Conservation (phyloP, 495 filamentous ascomycete species). For the Mytilinidion resinicola region DNA sequence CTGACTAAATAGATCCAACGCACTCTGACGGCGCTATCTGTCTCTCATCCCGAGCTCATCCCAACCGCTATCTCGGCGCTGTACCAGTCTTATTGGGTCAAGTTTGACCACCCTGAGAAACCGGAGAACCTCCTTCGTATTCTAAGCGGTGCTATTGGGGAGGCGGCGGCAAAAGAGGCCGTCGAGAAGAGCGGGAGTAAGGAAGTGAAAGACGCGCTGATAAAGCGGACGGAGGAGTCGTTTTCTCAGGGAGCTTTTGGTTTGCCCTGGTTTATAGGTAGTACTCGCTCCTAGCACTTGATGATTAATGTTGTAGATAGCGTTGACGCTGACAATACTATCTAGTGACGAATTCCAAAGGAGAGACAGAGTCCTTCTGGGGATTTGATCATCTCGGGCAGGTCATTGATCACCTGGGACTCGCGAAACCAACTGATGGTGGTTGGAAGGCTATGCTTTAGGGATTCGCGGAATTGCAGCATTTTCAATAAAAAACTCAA, state of each 20-base stretch:
- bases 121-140: conserved; percentile 44
- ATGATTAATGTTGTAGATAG: background rate
- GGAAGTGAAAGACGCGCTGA: conserved; percentile 50
- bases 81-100: conserved; percentile 54
- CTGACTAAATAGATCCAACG: conserved; percentile 30
- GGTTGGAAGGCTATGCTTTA: conserved; percentile 51
- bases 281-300: background rate
- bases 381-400: conserved; percentile 65
- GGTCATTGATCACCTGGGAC: conserved; percentile 54
- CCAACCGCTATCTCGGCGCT: conserved; percentile 43
- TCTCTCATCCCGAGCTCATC: conserved; percentile 42
- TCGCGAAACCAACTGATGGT: conserved; percentile 40
- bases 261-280: conserved; percentile 64
- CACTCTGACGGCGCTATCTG: conserved; percentile 26
- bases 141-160: conserved; percentile 48
- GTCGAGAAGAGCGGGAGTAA: conserved; percentile 39
- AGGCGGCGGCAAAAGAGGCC: conserved; percentile 39
- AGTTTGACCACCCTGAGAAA: conserved; percentile 44
- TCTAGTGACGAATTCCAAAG: conserved; percentile 46
- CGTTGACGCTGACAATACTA: conserved; percentile 1
- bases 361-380: conserved; percentile 59
- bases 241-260: conserved; percentile 63
- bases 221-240: conserved; percentile 51
- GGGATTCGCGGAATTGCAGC: background rate
- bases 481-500: too few relatives aligned